These are phyloP conservation scores for Entomortierella chlamydospora DNA, from an alignment of 192 early-diverging fungal species.

Conservation along the genomic window DNA sequence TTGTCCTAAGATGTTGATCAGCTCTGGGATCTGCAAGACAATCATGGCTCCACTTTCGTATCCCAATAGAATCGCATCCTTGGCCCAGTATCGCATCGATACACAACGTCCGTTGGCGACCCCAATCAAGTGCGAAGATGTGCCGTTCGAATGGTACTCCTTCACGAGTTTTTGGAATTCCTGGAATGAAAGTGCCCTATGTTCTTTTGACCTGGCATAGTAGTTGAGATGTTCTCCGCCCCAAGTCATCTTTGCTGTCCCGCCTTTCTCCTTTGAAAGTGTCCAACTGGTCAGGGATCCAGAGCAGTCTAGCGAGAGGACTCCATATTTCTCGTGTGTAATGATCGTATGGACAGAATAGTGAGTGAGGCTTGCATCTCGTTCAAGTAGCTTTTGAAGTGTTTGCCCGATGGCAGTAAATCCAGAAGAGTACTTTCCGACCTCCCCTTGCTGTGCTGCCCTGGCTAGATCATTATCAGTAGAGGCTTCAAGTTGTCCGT, in stretches of 20 bases:
- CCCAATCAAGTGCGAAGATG: slow-evolving; percentile 28
- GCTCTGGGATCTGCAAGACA: slow-evolving; percentile 57
- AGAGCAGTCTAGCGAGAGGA: slow-evolving; percentile 53
- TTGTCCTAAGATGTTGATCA: slow-evolving; percentile 59
- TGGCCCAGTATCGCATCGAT: slow-evolving; percentile 67
- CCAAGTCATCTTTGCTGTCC: slow-evolving; percentile 39
- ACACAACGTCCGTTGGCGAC: slow-evolving; percentile 59
- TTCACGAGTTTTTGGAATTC: slow-evolving; percentile 39
- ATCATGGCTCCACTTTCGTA: slow-evolving; percentile 65
- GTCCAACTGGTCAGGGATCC: slow-evolving; percentile 55
- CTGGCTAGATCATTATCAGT: neutral
- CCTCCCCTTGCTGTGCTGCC: neutral
- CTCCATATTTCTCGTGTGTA: slow-evolving; percentile 36
- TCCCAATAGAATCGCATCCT: slow-evolving; percentile 57
- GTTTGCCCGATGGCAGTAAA: slow-evolving; percentile 11
- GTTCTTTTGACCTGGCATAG: slow-evolving; percentile 55
- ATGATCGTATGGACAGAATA: slow-evolving; percentile 43
- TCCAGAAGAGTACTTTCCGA: slow-evolving; percentile 4
- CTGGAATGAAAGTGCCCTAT: slow-evolving; percentile 40
- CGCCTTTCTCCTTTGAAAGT: slow-evolving; percentile 38
- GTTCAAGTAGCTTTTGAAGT: slow-evolving; percentile 30
- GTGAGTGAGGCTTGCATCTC: slow-evolving; percentile 27
- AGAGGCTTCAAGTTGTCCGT: slow-evolving; percentile 8
- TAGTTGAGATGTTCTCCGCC: slow-evolving; percentile 56
- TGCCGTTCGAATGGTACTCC: slow-evolving; percentile 46